These are phyloP conservation scores for Lodderomyces orthopsilosis DNA, from an alignment of 1,139 yeast species.

Conservation along the genomic window DNA sequence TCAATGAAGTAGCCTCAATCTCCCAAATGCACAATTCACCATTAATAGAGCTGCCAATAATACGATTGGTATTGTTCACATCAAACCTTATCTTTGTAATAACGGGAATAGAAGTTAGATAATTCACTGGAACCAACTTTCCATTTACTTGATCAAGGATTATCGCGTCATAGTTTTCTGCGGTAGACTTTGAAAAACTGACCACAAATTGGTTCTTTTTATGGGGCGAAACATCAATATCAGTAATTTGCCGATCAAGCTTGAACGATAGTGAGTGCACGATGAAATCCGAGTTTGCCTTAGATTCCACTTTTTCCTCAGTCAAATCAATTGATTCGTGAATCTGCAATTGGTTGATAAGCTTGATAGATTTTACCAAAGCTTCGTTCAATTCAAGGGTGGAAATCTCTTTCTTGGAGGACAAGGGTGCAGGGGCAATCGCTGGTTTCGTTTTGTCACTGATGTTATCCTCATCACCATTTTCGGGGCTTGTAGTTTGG, in stretches of 20 bases:
- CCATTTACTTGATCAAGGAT: constrained; percentile 23
- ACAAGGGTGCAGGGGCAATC: too few relatives aligned
- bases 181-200: not conserved
- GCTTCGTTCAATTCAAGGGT: constrained; percentile 11
- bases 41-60: constrained; percentile 37
- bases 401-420: constrained; percentile 5
- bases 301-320: not conserved
- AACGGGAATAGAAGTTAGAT: constrained; percentile 39
- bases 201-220: constrained; percentile 18
- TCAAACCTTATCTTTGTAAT: constrained; percentile 46
- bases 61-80: constrained; percentile 23
- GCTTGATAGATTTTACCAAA: constrained; percentile 11
- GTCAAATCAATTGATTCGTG: constrained; percentile 10
- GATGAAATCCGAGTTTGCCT: constrained; percentile 2
- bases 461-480: constrained; percentile 9
- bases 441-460: not conserved
- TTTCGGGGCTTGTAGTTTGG: constrained; percentile 16
- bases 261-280: not conserved
- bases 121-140: constrained; percentile 41
- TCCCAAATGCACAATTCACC: constrained; percentile 45
- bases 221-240: constrained; percentile 41
- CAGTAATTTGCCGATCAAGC: constrained; percentile 23
- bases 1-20: constrained; percentile 13
- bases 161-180: constrained; percentile 27
- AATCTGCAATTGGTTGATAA: constrained; percentile 11